A percentile compares a stretch with the other conserved stretches of the same genome.
Conservation (phyloP, 768 basidiomycete genomes). For the Suillus tomentosus region DNA sequence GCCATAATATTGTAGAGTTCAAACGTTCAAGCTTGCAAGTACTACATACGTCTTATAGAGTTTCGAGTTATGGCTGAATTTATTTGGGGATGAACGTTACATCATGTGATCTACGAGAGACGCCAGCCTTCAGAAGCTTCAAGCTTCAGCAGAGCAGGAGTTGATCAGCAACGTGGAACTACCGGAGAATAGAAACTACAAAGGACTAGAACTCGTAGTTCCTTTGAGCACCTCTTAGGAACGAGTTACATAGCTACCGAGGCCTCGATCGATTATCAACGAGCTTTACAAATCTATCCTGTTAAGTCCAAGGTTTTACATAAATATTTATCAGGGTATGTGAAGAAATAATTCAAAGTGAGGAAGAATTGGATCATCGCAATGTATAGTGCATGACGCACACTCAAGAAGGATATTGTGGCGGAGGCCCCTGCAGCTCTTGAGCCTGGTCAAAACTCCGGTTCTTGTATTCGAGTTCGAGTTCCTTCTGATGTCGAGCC, state of each 20-base stretch:
- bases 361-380: neutral
- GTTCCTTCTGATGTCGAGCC: constrained; percentile 16
- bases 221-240: neutral
- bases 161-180: neutral
- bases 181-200: neutral
- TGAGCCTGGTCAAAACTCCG: constrained; percentile 6
- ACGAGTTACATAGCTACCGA: neutral
- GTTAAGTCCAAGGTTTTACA: neutral
- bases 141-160: neutral
- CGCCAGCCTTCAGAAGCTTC: neutral
- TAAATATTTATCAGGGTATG: neutral
- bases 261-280: neutral
- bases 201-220: neutral
- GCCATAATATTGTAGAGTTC: neutral
- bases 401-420: constrained; percentile 12
- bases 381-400: neutral
- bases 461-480: constrained; percentile 12
- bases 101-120: neutral
- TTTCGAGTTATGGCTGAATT: neutral
- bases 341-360: neutral
- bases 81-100: neutral
- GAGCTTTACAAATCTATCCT: neutral
- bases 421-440: constrained; percentile 14
- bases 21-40: no score
- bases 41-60: no score